A percentile compares a stretch with the other conserved stretches of the same genome.
Conservation (phyloP, 768 basidiomycete species). For the Termitomyces sp. region DNA sequence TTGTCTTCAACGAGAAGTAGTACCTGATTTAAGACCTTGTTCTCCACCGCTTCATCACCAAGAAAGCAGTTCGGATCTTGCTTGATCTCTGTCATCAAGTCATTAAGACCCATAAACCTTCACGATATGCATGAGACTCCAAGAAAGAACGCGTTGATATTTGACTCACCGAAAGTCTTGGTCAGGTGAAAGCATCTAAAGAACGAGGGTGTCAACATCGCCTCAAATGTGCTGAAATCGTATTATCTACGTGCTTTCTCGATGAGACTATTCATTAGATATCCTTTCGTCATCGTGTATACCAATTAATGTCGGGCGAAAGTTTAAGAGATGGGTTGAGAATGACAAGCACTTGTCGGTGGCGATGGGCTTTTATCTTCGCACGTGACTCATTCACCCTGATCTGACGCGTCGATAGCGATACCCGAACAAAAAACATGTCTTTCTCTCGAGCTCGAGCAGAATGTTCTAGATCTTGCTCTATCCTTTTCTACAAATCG, state of each 20-base stretch:
- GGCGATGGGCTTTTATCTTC: not conserved
- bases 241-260: slow-evolving; percentile 55
- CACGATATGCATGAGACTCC: slow-evolving; percentile 14
- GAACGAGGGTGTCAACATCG: slow-evolving; percentile 2
- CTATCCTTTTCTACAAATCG: too few species aligned
- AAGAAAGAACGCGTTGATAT: slow-evolving; percentile 20
- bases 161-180: slow-evolving; percentile 76
- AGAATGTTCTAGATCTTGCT: too few species aligned
- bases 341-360: not conserved
- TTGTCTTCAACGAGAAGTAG: slow-evolving; percentile 87
- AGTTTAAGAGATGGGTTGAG: not conserved
- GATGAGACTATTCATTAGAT: slow-evolving; percentile 79
- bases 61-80: slow-evolving; percentile 71
- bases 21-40: slow-evolving; percentile 80
- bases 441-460: too few species aligned
- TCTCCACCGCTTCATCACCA: slow-evolving; percentile 85
- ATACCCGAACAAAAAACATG: too few species aligned
- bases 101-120: slow-evolving; percentile 96
- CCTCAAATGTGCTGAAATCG: slow-evolving; percentile 1
- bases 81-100: slow-evolving; percentile 86
- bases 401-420: not conserved
- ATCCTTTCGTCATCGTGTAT: slow-evolving; percentile 71
- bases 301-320: not conserved
- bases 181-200: slow-evolving; percentile 86
- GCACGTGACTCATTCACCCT: not conserved